phyloP scores from a whole-genome alignment of 805 yeast genomes.

The Clavispora asparagi region DNA sequence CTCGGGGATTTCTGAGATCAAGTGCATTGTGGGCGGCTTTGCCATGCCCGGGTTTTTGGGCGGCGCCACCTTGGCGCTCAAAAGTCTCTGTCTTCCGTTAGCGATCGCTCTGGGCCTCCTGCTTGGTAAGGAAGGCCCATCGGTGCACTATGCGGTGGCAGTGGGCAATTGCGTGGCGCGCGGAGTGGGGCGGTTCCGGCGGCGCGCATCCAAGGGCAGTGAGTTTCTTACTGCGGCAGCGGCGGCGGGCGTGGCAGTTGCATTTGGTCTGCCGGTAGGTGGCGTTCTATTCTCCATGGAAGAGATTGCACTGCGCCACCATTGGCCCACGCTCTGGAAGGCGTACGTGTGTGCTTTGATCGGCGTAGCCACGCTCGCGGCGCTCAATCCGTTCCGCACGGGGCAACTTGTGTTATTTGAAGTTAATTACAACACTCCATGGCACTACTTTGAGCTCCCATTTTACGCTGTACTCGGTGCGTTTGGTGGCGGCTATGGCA shows the following conservation, averaged over 20 bases:
- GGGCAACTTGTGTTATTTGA: slow-evolving; percentile 93
- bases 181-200: slow-evolving; percentile 41
- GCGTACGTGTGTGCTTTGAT: slow-evolving; percentile 86
- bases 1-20: slow-evolving; percentile 94
- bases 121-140: slow-evolving; percentile 97
- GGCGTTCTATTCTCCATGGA: slow-evolving; percentile 93
- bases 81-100: slow-evolving; percentile 77
- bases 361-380: slow-evolving; percentile 76
- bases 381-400: slow-evolving; percentile 85
- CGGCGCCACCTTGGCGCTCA: slow-evolving; percentile 65
- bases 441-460: slow-evolving; percentile 86
- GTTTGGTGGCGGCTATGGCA: slow-evolving; percentile 91
- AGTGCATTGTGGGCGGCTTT: slow-evolving; percentile 90
- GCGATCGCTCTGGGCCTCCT: slow-evolving; percentile 91
- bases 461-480: slow-evolving; percentile 73
- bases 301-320: slow-evolving; percentile 75
- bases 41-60: slow-evolving; percentile 71
- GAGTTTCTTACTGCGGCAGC: slow-evolving; percentile 83
- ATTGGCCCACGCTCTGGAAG: slow-evolving; percentile 79
- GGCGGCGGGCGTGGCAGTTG: slow-evolving; percentile 98
- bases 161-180: slow-evolving; percentile 79
- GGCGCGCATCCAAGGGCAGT: slow-evolving; percentile 40
- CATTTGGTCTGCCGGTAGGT: slow-evolving; percentile 94
- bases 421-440: slow-evolving; percentile 78
- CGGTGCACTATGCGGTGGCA: slow-evolving; percentile 96